Evolutionary conservation across 495 filamentous ascomycete species (phyloP).

Genomic region (Aspergillus baeticus): DNA sequence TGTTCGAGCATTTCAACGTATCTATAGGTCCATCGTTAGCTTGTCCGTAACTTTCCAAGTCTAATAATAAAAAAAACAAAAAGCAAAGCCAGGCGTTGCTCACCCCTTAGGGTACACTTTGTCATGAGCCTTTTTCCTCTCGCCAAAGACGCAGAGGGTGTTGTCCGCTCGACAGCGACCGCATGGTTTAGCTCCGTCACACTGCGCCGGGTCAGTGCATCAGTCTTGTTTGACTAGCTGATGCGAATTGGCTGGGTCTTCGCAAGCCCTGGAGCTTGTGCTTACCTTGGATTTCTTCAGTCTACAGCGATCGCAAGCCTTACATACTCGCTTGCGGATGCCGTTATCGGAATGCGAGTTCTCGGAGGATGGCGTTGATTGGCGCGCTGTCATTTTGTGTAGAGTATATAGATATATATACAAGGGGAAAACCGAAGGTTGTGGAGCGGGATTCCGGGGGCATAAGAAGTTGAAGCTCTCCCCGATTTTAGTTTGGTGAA

Average conservation of each 20-base stretch:
- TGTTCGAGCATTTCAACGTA: conserved; percentile 74
- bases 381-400: conserved; percentile 44
- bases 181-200: conserved; percentile 60
- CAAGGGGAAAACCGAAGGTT: not conserved
- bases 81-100: conserved; percentile 31
- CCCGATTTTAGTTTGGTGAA: conserved; percentile 8
- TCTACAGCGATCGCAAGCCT: conserved; percentile 63
- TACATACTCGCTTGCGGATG: conserved; percentile 59
- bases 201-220: conserved; percentile 42
- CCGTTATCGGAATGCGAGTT: conserved; percentile 43
- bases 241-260: no score
- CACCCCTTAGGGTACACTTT: conserved; percentile 66
- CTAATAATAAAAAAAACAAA: not conserved
- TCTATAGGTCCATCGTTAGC: conserved; percentile 30
- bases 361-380: conserved; percentile 45
- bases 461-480: conserved; percentile 3
- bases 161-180: conserved; percentile 59
- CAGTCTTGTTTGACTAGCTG: conserved; percentile 7
- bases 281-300: conserved; percentile 65
- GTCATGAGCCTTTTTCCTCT: conserved; percentile 60
- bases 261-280: conserved; percentile 14
- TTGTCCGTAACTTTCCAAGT: not conserved
- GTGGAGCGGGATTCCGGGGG: not conserved
- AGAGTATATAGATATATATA: conserved; percentile 14
- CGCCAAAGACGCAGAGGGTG: conserved; percentile 61